Evolutionary conservation across 2,329 filamentous ascomycete genomes (phyloP).

Genomic region (Venturia effusa): DNA sequence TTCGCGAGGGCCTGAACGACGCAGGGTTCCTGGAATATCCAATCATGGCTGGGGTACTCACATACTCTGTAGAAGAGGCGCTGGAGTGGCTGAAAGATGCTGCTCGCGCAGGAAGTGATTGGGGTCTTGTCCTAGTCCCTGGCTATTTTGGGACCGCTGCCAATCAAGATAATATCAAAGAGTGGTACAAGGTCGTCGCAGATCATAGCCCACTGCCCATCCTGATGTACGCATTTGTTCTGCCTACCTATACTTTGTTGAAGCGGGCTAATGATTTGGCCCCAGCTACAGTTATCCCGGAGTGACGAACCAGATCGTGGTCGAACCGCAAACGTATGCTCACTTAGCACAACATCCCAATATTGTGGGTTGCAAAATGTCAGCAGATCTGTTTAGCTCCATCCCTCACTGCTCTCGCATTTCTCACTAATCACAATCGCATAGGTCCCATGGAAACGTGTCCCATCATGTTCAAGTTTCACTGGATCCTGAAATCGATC

Average conservation of each 20-base stretch:
- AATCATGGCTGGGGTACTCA: slow-evolving; percentile 51
- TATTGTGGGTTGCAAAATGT: slow-evolving; percentile 60
- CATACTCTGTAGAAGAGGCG: slow-evolving; percentile 51
- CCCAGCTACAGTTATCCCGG: slow-evolving; percentile 53
- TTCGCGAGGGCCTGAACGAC: slow-evolving; percentile 43
- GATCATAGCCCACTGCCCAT: slow-evolving; percentile 46
- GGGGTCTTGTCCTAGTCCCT: slow-evolving; percentile 52
- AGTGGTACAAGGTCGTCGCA: slow-evolving; percentile 52
- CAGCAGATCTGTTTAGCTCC: slow-evolving; percentile 16
- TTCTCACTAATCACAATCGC: neutral
- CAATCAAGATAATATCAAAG: slow-evolving; percentile 46
- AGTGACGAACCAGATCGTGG: slow-evolving; percentile 35
- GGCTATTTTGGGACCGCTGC: slow-evolving; percentile 54
- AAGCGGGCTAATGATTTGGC: neutral
- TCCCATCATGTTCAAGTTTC: slow-evolving; percentile 52
- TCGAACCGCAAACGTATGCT: slow-evolving; percentile 47
- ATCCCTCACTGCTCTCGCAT: neutral
- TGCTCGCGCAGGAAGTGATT: slow-evolving; percentile 47
- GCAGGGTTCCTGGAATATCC: slow-evolving; percentile 48
- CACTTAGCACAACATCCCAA: slow-evolving; percentile 51
- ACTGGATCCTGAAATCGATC: slow-evolving; percentile 47
- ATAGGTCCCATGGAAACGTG: slow-evolving; percentile 45
- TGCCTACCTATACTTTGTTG: no score
- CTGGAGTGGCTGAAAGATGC: slow-evolving; percentile 46
- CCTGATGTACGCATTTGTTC: slow-evolving; percentile 38